Base-by-base conservation (phyloP, 352 stramenopile genomes). In the Phytophthora palmivora region DNA sequence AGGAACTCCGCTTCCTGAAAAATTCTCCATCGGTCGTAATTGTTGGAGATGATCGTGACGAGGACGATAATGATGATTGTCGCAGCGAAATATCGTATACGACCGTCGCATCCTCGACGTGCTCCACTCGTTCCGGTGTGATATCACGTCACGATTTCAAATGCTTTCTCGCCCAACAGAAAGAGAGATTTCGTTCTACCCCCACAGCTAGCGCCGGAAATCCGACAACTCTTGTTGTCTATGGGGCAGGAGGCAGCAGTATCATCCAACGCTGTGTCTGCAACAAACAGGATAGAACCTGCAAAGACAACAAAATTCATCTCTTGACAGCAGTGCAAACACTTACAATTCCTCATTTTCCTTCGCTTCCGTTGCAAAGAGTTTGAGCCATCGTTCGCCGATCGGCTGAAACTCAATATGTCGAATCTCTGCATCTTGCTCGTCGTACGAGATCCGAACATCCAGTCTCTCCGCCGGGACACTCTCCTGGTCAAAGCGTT, bases 121-220 rank as follows among this genome's bases (percentile, higher is more conserved):
- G 63, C 48, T 91, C 77, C 3, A 82, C 71, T 33, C 72, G 75
- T 11, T 88, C 79, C 4, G 70, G 82, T 4, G 54, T 82, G 21
- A 85, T 91, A 39, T 87, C 82, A 0, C 76, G 77, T 5, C 75
- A 78, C 3, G 61, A 87, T 39, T 81, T 91, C 24, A 74, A 76
- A 50, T 59, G 74, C 33, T 89, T 87, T 45, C 61, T 88, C 0
- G 75, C 70, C 0, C 49, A 63, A 16, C 74, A 87, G 46, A 71
- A 78, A 37, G 63, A 73, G 6, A 70, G 59, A 4, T 66, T 70
- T 7, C 38, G 50, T 3, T 52, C 62, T 8, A 64, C 53, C 2
- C 64, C 65, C 2, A 82, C 68, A 15, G 78, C 72, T 14, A 87
- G 75, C 39, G 41, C 44, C 18, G 70, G 77, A 81, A 26, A 91